phyloP scores from a whole-genome alignment of 495 filamentous ascomycete species.

The Tuber magnatum region DNA sequence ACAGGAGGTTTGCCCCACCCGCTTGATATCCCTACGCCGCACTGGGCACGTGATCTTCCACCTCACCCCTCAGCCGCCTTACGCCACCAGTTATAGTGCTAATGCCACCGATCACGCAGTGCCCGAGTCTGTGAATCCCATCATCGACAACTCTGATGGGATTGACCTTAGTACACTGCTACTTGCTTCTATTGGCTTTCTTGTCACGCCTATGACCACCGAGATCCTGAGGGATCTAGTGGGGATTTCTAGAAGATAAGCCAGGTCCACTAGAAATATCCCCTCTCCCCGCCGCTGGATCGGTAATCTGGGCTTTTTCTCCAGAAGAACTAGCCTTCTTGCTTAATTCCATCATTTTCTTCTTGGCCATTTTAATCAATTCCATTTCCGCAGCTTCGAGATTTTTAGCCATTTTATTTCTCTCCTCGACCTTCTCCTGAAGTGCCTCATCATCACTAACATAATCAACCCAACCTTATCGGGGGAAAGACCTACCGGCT shows the following conservation, averaged over 20 bases:
- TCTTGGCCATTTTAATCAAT: slow-evolving; percentile 69
- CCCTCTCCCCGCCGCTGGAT: slow-evolving; percentile 11
- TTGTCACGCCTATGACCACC: slow-evolving; percentile 26
- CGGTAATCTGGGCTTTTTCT: slow-evolving; percentile 8
- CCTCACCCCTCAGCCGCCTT: slow-evolving; percentile 22
- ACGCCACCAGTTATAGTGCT: slow-evolving; percentile 22
- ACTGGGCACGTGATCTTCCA: slow-evolving; percentile 29
- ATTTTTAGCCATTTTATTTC: slow-evolving; percentile 59
- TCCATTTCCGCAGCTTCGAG: slow-evolving; percentile 81
- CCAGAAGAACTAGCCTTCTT: slow-evolving; percentile 55
- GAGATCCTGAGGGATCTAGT: slow-evolving; percentile 52
- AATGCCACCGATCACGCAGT: slow-evolving; percentile 43
- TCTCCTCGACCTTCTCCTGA: slow-evolving; percentile 72
- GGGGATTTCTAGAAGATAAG: slow-evolving; percentile 73
- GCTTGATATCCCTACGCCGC: slow-evolving; percentile 27
- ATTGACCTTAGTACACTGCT: slow-evolving; percentile 44
- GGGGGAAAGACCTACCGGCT: slow-evolving; percentile 9
- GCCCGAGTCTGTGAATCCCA: slow-evolving; percentile 55
- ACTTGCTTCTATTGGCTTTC: slow-evolving; percentile 45
- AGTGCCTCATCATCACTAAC: slow-evolving; percentile 68
- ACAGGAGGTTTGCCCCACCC: slow-evolving; percentile 5
- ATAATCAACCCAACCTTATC: neutral
- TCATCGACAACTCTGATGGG: slow-evolving; percentile 46
- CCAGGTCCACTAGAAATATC: slow-evolving; percentile 49
- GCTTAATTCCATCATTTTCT: slow-evolving; percentile 60